These are phyloP conservation scores for Penicillium alfredii DNA, from an alignment of 495 filamentous ascomycete genomes.

Conservation along the genomic window DNA sequence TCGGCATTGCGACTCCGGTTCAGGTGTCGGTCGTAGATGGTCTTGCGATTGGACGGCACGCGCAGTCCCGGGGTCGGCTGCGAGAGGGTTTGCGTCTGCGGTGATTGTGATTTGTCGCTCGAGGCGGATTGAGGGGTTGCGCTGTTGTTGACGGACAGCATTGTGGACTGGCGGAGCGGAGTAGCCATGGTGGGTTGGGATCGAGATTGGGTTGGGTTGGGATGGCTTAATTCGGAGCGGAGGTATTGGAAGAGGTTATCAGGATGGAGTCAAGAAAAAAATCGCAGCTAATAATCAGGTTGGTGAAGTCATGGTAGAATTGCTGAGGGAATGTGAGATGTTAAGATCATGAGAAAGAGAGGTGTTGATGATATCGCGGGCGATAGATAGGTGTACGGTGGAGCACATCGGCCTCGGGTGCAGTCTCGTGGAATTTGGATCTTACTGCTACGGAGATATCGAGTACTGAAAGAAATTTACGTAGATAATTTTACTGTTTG, in stretches of 20 bases:
- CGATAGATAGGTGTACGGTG: no score
- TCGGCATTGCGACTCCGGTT: slow-evolving; percentile 83
- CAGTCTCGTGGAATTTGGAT: no score
- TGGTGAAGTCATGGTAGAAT: no score
- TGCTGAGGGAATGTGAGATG: no score
- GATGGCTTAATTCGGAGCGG: no score
- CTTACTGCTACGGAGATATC: no score
- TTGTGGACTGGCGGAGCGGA: slow-evolving; percentile 30
- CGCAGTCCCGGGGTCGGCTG: slow-evolving; percentile 62
- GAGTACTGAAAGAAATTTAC: no score
- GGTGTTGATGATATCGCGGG: slow-evolving; percentile 19
- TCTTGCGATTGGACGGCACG: slow-evolving; percentile 91
- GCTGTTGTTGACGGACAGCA: slow-evolving; percentile 36
- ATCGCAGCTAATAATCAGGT: no score
- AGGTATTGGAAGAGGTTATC: no score
- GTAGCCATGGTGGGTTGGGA: slow-evolving; percentile 34
- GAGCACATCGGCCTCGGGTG: slow-evolving; percentile 22
- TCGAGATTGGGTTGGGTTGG: slow-evolving; percentile 1
- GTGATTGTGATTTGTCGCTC: slow-evolving; percentile 24
- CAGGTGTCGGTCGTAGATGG: slow-evolving; percentile 93
- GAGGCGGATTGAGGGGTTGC: slow-evolving; percentile 16
- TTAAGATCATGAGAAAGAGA: no score
- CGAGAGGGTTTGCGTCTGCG: slow-evolving; percentile 29
- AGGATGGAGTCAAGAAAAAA: no score
- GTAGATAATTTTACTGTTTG: no score